Conservation (phyloP, 345 rosid species). For the Acer campestre region DNA sequence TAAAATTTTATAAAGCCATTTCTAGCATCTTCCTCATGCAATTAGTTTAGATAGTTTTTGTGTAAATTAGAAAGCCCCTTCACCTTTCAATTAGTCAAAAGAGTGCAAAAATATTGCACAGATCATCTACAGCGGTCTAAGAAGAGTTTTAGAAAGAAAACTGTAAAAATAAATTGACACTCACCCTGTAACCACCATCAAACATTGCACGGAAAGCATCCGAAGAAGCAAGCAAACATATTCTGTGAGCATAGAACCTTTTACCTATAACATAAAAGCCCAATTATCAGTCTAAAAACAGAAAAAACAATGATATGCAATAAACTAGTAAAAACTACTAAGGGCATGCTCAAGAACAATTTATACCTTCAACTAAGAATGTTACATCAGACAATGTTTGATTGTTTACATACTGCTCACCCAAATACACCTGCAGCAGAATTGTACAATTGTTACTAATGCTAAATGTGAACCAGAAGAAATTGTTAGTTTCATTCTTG, state of each 20-base stretch:
- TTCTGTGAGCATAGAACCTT: constrained; percentile 70
- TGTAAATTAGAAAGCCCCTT: neutral
- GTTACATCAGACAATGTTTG: constrained; percentile 69
- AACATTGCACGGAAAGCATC: constrained; percentile 87
- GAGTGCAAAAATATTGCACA: neutral
- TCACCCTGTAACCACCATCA: constrained; percentile 76
- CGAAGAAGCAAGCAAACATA: constrained; percentile 77
- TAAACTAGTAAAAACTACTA: neutral
- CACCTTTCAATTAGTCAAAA: neutral
- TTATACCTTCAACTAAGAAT: constrained; percentile 67
- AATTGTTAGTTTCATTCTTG: neutral
- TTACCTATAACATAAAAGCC: constrained; percentile 40
- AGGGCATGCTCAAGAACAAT: neutral
- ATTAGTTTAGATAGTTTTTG: neutral
- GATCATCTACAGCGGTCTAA: neutral
- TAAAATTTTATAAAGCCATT: neutral
- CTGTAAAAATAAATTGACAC: constrained; percentile 4
- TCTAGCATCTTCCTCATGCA: neutral
- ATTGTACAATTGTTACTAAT: neutral
- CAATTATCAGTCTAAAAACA: neutral
- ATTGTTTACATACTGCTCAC: constrained; percentile 68
- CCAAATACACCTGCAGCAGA: constrained; percentile 57
- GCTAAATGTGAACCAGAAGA: neutral
- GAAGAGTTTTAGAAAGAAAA: constrained; percentile 5
- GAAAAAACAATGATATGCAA: neutral